phyloP scores from a whole-genome alignment of 2,329 filamentous ascomycete species.

The Epicoccum nigrum region DNA sequence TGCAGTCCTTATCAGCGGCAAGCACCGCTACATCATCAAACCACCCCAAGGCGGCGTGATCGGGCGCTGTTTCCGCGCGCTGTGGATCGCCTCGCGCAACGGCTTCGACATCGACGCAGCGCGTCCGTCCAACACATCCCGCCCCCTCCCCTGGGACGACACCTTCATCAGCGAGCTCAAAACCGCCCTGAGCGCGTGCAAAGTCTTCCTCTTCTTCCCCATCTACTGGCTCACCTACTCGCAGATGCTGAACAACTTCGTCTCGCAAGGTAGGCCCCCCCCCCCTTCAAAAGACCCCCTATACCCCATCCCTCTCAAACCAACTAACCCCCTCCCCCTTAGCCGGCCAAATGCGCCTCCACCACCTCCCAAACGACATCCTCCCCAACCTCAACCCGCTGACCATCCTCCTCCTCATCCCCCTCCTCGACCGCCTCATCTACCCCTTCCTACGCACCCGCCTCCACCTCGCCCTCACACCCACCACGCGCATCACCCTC shows the following conservation, averaged over 20 bases:
- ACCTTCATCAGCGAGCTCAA: constrained; percentile 75
- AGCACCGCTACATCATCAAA: constrained; percentile 45
- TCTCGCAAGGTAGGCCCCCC: constrained; percentile 49
- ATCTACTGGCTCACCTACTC: constrained; percentile 55
- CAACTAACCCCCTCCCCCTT: neutral
- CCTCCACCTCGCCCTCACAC: constrained; percentile 50
- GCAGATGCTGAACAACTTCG: constrained; percentile 57
- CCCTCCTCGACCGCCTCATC: constrained; percentile 52
- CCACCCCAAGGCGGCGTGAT: constrained; percentile 48
- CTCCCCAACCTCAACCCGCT: constrained; percentile 57
- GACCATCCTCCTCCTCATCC: constrained; percentile 55
- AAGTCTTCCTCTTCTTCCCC: constrained; percentile 65
- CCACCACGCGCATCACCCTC: constrained; percentile 61
- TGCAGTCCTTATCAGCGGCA: constrained; percentile 52
- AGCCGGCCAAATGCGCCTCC: constrained; percentile 55
- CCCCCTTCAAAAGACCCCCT: too few relatives aligned
- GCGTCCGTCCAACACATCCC: constrained; percentile 62
- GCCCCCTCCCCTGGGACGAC: constrained; percentile 66
- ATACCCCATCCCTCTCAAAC: neutral
- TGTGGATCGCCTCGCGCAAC: constrained; percentile 62
- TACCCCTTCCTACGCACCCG: constrained; percentile 54
- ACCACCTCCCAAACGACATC: constrained; percentile 56
- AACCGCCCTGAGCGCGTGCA: constrained; percentile 69
- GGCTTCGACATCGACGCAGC: constrained; percentile 63
- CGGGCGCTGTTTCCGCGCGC: constrained; percentile 59